Conservation (phyloP, 805 yeast genomes). For the Starmerella vitae region DNA sequence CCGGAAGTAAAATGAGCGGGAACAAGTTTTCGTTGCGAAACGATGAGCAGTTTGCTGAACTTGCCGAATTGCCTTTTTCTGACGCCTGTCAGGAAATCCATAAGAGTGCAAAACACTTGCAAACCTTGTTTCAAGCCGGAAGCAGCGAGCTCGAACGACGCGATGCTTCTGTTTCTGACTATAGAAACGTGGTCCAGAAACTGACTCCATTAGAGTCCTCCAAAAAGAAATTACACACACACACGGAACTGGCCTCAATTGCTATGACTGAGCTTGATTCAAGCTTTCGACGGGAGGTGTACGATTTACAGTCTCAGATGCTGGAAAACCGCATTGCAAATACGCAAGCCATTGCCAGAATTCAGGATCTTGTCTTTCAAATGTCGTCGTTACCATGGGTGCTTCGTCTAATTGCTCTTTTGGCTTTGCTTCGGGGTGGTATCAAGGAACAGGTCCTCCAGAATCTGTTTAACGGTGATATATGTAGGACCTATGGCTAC, state of each 20-base stretch:
- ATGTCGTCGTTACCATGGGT: constrained; percentile 33
- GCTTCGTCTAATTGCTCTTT: constrained; percentile 41
- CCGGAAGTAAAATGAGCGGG: constrained; percentile 9
- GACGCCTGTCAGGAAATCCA: constrained; percentile 64
- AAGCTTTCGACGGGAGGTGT: constrained; percentile 22
- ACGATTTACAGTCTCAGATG: constrained; percentile 42
- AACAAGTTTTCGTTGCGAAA: constrained; percentile 7
- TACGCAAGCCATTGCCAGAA: constrained; percentile 28
- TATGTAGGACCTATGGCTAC: constrained; percentile 55
- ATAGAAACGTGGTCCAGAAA: constrained; percentile 57
- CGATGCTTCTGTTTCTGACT: constrained; percentile 41
- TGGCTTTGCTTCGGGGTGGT: constrained; percentile 56
- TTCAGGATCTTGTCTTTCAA: constrained; percentile 40
- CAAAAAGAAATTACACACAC: constrained; percentile 57
- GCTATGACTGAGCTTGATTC: constrained; percentile 38
- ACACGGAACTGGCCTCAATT: constrained; percentile 59
- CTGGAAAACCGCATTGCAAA: constrained; percentile 39
- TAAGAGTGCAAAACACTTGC: constrained; percentile 53
- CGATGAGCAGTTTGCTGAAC: constrained; percentile 23
- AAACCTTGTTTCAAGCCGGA: constrained; percentile 43
- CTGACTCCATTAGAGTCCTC: constrained; percentile 51
- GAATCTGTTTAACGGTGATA: constrained; percentile 29
- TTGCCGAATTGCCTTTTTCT: constrained; percentile 63
- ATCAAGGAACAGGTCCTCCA: constrained; percentile 47
- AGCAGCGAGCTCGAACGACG: neutral